A percentile compares a stretch with the other conserved stretches of the same genome.
phyloP scores from a whole-genome alignment of 352 stramenopile genomes.

The Phytophthora syringae region DNA sequence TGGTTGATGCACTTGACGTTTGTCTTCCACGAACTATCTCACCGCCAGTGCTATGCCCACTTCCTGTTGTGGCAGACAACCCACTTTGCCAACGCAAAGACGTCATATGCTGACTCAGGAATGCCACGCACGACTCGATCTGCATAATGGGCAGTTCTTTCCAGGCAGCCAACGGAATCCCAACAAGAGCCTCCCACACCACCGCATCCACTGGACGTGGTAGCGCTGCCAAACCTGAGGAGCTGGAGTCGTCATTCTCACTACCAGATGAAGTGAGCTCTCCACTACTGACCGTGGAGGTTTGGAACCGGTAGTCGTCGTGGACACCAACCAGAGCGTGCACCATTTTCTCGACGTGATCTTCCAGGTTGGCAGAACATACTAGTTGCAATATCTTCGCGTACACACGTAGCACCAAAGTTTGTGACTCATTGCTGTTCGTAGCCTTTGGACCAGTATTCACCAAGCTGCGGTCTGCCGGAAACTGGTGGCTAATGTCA shows the following conservation, averaged over 20 bases:
- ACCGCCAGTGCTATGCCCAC: background rate
- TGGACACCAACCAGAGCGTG: constrained; percentile 82
- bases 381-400: constrained; percentile 75
- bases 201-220: constrained; percentile 65
- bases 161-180: constrained; percentile 54
- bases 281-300: constrained; percentile 18
- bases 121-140: constrained; percentile 56
- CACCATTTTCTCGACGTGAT: constrained; percentile 85
- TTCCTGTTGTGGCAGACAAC: constrained; percentile 22
- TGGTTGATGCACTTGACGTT: constrained; percentile 8
- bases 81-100: constrained; percentile 63
- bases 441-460: constrained; percentile 13
- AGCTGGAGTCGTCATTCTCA: constrained; percentile 11
- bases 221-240: constrained; percentile 26
- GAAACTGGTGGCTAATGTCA: constrained; percentile 67
- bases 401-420: constrained; percentile 71
- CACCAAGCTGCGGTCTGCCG: constrained; percentile 48
- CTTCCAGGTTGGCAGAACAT: constrained; percentile 66
- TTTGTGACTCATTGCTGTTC: constrained; percentile 25
- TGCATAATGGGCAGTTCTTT: constrained; percentile 51
- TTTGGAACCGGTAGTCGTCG: constrained; percentile 82
- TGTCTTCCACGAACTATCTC: constrained; percentile 24
- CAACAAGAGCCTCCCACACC: constrained; percentile 73
- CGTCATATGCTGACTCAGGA: constrained; percentile 68
- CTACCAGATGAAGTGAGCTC: constrained; percentile 11